phyloP scores from a whole-genome alignment of 192 early-diverging fungal species.

The Phycomyces nitens region DNA sequence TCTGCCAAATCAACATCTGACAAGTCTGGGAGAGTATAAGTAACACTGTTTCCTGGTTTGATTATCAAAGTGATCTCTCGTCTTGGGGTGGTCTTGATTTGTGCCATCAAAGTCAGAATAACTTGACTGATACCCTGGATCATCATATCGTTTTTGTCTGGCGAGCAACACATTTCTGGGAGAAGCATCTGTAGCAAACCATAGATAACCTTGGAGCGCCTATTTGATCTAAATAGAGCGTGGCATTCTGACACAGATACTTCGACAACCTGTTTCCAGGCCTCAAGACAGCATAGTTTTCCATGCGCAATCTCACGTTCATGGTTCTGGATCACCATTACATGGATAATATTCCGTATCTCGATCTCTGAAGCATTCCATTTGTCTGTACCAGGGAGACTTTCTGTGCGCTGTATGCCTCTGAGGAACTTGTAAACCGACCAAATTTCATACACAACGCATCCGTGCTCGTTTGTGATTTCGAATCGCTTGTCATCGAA shows the following conservation, averaged over 20 bases:
- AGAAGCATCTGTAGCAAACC: slow-evolving; percentile 69
- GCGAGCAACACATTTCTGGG: slow-evolving; percentile 38
- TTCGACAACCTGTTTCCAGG: slow-evolving; percentile 82
- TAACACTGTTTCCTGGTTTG: slow-evolving; percentile 30
- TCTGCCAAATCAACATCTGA: slow-evolving; percentile 2
- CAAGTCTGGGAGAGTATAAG: slow-evolving; percentile 3
- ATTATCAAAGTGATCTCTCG: slow-evolving; percentile 43
- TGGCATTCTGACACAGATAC: slow-evolving; percentile 64
- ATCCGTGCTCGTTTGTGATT: slow-evolving; percentile 55
- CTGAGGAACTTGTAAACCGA: slow-evolving; percentile 59
- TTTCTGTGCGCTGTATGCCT: slow-evolving; percentile 18
- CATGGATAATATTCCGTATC: slow-evolving; percentile 57
- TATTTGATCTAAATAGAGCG: slow-evolving; percentile 55
- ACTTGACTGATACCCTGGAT: slow-evolving; percentile 53
- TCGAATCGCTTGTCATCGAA: slow-evolving; percentile 48
- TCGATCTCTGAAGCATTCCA: slow-evolving; percentile 47
- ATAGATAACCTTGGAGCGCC: slow-evolving; percentile 55
- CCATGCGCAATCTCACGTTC: slow-evolving; percentile 64
- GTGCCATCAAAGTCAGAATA: slow-evolving; percentile 47
- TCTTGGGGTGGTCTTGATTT: neutral
- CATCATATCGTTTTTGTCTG: slow-evolving; percentile 44
- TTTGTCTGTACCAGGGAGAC: slow-evolving; percentile 42
- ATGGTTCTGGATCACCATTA: slow-evolving; percentile 67
- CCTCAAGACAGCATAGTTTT: slow-evolving; percentile 63
- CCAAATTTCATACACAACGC: slow-evolving; percentile 66